Percentiles rank a stretch among this genome's conserved stretches.
Evolutionary conservation across 805 yeast species (phyloP).

Genomic region (Pichia cephalocereana): DNA sequence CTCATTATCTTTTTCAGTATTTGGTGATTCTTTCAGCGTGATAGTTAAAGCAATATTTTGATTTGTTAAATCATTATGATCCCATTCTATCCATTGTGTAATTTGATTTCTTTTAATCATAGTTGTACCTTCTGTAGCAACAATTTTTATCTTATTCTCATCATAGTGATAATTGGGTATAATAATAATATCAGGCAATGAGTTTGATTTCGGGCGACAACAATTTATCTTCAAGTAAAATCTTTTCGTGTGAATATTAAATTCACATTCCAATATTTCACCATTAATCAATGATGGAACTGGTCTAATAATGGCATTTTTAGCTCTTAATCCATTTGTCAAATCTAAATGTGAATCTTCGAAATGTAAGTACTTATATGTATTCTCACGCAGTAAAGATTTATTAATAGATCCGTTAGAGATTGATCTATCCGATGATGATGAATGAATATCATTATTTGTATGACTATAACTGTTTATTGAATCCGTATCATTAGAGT

Average conservation of each 20-base stretch:
- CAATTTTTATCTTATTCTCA: slow-evolving; percentile 27
- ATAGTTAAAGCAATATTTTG: not conserved
- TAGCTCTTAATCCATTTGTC: slow-evolving; percentile 58
- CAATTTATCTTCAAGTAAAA: slow-evolving; percentile 40
- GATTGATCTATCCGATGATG: not conserved
- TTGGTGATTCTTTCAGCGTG: not conserved
- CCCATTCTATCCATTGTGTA: slow-evolving; percentile 61
- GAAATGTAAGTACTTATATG: slow-evolving; percentile 8
- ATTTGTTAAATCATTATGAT: slow-evolving; percentile 33
- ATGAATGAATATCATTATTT: not conserved
- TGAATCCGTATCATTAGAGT: not conserved
- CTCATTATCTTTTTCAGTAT: slow-evolving; percentile 5
- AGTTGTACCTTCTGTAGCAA: slow-evolving; percentile 44
- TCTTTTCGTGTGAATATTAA: slow-evolving; percentile 40
- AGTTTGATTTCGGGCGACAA: not conserved
- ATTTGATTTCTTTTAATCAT: slow-evolving; percentile 40
- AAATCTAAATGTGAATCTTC: slow-evolving; percentile 1
- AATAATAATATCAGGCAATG: slow-evolving; percentile 48
- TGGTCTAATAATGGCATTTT: slow-evolving; percentile 70
- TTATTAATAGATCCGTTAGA: not conserved
- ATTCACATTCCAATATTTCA: slow-evolving; percentile 40
- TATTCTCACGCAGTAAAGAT: not conserved
- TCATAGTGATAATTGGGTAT: slow-evolving; percentile 70
- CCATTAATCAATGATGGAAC: slow-evolving; percentile 62
- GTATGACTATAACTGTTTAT: not conserved